Conservation (phyloP, 805 yeast genomes). For the Hanseniaspora occidentalis region DNA sequence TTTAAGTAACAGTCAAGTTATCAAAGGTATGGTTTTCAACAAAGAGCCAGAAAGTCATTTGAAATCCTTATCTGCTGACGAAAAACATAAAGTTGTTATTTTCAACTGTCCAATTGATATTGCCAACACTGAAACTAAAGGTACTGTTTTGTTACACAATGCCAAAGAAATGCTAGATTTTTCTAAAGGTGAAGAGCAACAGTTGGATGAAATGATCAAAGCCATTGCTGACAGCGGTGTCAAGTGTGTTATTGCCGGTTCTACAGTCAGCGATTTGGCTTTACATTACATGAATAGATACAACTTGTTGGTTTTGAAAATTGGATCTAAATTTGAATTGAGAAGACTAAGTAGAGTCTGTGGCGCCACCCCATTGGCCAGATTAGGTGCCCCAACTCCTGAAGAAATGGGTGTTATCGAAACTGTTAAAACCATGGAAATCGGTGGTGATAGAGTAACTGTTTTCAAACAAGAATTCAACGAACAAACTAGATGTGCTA, state of each 20-base stretch:
- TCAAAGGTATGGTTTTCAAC: slow-evolving; percentile 97
- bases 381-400: slow-evolving; percentile 89
- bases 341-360: slow-evolving; percentile 92
- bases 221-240: slow-evolving; percentile 79
- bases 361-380: slow-evolving; percentile 92
- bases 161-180: slow-evolving; percentile 96
- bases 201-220: slow-evolving; percentile 72
- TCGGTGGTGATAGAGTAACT: slow-evolving; percentile 96
- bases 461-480: slow-evolving; percentile 66
- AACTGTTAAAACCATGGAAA: slow-evolving; percentile 79
- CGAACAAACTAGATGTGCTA: slow-evolving; percentile 67
- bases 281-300: slow-evolving; percentile 85
- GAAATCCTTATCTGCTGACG: slow-evolving; percentile 38
- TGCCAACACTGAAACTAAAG: slow-evolving; percentile 95
- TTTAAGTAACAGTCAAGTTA: slow-evolving; percentile 57
- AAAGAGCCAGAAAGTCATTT: slow-evolving; percentile 92
- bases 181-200: slow-evolving; percentile 92
- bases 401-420: slow-evolving; percentile 89
- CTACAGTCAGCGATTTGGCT: slow-evolving; percentile 85
- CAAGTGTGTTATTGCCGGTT: slow-evolving; percentile 85
- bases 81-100: slow-evolving; percentile 75
- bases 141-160: slow-evolving; percentile 89
- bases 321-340: slow-evolving; percentile 87
- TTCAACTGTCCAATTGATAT: slow-evolving; percentile 91
- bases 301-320: slow-evolving; percentile 72